A percentile compares a stretch with the other conserved stretches of the same genome.
Conservation (phyloP, 768 basidiomycete genomes). For the Suillus tomentosus region DNA sequence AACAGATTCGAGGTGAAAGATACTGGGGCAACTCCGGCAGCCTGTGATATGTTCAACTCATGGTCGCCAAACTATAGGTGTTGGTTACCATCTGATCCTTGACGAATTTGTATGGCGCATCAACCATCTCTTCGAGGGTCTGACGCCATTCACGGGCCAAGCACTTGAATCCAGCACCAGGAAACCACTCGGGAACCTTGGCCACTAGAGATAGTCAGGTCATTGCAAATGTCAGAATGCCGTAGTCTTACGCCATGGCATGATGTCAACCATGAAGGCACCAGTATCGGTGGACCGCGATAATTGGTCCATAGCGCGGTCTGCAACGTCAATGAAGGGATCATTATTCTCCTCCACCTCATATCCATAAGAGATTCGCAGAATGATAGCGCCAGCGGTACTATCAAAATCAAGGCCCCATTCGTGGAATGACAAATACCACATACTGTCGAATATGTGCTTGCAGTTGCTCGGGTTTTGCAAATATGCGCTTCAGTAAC, state of each 20-base stretch:
- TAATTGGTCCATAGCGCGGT: constrained; percentile 53
- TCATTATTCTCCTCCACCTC: constrained; percentile 53
- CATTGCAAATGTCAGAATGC: neutral
- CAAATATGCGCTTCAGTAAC: constrained; percentile 43
- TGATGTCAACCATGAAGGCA: constrained; percentile 49
- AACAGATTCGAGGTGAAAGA: constrained; percentile 56
- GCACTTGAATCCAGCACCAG: constrained; percentile 54
- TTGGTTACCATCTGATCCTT: constrained; percentile 58
- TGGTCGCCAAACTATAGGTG: neutral
- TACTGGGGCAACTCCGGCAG: constrained; percentile 44
- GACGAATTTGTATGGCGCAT: constrained; percentile 56
- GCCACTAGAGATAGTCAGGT: constrained; percentile 32
- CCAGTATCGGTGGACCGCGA: constrained; percentile 50
- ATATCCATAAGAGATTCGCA: constrained; percentile 57
- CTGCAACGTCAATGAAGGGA: constrained; percentile 52
- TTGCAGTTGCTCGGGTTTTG: constrained; percentile 38
- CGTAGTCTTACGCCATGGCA: constrained; percentile 42
- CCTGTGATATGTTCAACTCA: constrained; percentile 37
- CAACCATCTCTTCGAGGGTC: constrained; percentile 57
- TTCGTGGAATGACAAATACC: neutral
- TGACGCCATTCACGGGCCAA: constrained; percentile 55
- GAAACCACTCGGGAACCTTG: constrained; percentile 56
- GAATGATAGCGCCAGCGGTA: constrained; percentile 53
- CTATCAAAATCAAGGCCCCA: constrained; percentile 24
- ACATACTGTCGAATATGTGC: constrained; percentile 44